phyloP scores from a whole-genome alignment of 2,329 filamentous ascomycete species.

The Diplocarpon rosae region DNA sequence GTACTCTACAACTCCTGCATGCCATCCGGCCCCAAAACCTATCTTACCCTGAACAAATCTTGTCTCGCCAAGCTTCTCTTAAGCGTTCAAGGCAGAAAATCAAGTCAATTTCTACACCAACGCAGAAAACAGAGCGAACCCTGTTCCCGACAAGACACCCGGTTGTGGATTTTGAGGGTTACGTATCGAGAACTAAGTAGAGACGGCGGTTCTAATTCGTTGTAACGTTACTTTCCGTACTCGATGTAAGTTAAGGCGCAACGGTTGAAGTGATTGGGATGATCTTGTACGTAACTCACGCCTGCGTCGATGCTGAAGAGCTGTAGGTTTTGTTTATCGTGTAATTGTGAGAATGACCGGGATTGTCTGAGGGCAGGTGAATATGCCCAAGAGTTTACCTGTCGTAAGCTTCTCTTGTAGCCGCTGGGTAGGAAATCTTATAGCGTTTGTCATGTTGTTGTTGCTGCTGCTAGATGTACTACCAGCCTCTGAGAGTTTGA shows the following conservation, averaged over 20 bases:
- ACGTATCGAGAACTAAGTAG: slow-evolving; percentile 65
- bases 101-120: slow-evolving; percentile 58
- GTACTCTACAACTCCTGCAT: slow-evolving; percentile 39
- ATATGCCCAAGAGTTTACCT: slow-evolving; percentile 62
- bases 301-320: slow-evolving; percentile 69
- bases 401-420: slow-evolving; percentile 67
- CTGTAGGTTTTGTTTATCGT: slow-evolving; percentile 7
- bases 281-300: slow-evolving; percentile 52
- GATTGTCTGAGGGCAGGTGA: neutral
- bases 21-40: slow-evolving; percentile 58
- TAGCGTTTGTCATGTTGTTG: slow-evolving; percentile 72
- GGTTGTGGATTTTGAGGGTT: slow-evolving; percentile 46
- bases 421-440: slow-evolving; percentile 70
- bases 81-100: slow-evolving; percentile 66
- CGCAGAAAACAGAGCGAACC: slow-evolving; percentile 27
- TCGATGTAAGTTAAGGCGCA: slow-evolving; percentile 75
- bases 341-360: neutral
- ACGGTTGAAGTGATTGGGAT: slow-evolving; percentile 73
- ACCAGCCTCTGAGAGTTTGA: slow-evolving; percentile 73
- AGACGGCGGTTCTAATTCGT: slow-evolving; percentile 75
- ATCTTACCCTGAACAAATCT: slow-evolving; percentile 62
- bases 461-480: slow-evolving; percentile 77
- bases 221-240: slow-evolving; percentile 74
- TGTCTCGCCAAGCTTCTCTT: slow-evolving; percentile 65
- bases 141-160: slow-evolving; percentile 55